Evolutionary conservation across 2,329 filamentous ascomycete genomes (phyloP).

Genomic region (Trichoderma gracile): DNA sequence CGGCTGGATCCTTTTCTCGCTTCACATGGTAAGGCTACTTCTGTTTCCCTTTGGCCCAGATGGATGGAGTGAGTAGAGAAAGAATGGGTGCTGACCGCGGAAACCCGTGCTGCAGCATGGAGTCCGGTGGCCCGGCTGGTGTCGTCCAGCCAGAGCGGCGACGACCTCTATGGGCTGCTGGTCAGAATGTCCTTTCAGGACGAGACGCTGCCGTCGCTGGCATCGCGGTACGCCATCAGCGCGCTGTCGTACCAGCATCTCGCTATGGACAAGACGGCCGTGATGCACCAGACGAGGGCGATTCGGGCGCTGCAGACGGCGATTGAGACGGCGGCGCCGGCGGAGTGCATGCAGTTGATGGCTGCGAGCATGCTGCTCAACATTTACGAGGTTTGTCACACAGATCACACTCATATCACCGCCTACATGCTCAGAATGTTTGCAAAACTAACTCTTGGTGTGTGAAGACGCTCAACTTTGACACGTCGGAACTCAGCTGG

Average conservation of each 20-base stretch:
- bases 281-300: constrained; percentile 21
- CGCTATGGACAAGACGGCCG: constrained; percentile 3
- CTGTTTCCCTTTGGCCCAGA: accelerated
- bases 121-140: constrained; percentile 16
- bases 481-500: constrained; percentile 23
- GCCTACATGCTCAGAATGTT: too few species aligned
- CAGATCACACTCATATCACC: too few species aligned
- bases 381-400: constrained; percentile 15
- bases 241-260: constrained; percentile 23
- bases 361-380: constrained; percentile 23
- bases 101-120: background rate
- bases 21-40: constrained; percentile 7
- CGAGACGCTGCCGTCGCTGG: constrained; percentile 21
- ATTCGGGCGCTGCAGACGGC: constrained; percentile 19
- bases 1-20: constrained; percentile 15
- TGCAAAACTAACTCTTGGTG: too few species aligned
- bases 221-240: constrained; percentile 12
- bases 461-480: constrained; percentile 24
- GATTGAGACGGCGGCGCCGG: constrained; percentile 10
- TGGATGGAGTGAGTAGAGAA: too few species aligned
- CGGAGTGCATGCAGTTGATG: constrained; percentile 22
- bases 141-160: constrained; percentile 10
- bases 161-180: constrained; percentile 16
- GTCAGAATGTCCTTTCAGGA: constrained; percentile 19
- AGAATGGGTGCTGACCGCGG: background rate